Evolutionary conservation across 2,329 filamentous ascomycete species (phyloP), one percentile per base, ranked within the genome.

Genomic region (Grosmannia serpens): DNA sequence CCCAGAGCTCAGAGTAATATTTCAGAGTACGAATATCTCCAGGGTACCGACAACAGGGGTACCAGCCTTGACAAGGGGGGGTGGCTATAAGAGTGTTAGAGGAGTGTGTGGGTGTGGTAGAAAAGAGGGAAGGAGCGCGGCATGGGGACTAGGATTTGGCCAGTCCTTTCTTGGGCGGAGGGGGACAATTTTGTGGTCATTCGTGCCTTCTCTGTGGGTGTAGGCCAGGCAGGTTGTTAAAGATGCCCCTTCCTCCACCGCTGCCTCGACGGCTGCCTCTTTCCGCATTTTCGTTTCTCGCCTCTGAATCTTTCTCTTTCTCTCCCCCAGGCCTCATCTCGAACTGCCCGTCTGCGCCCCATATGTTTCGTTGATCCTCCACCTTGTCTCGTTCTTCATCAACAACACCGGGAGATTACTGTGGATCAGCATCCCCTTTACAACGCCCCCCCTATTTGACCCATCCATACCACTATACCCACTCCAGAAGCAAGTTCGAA

Each of bases 381-480:
- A 20, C 6, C 51, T 13, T 41, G 31, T 29, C 15, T 46, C n/a
- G 35, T 20, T 46, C 26, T 29, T 55, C 53, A 22, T 55, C 53
- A 47, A 46, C 26, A 55, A 24, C 53, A 31, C 31, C 51, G 56
- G 55, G 56, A 60, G 56, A 58, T 58, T 60, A 56, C 59, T 58
- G 59, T 60, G 56, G 59, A 60, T 52, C 59, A 24, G 38, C 53
- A 1, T 44, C 33, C 35, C 52, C 52, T 13, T 13, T 41, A 5
- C 52, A 26, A 24, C 35, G 46, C 46, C 31, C 55, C 49, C 29
- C 26, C 53, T 41, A 44, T 57, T 47, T 15, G 20, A n/a, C 44
- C 33, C 35, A 11, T 22, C n/a, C 46, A 26, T 17, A n/a, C 41
- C 3, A 56, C 27, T 9, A 49, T 35, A 17, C 54, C 41, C 31